Evolutionary conservation across 352 stramenopile species (phyloP), one percentile per base, ranked within the genome.

Genomic region (Phytophthora ramorum): DNA sequence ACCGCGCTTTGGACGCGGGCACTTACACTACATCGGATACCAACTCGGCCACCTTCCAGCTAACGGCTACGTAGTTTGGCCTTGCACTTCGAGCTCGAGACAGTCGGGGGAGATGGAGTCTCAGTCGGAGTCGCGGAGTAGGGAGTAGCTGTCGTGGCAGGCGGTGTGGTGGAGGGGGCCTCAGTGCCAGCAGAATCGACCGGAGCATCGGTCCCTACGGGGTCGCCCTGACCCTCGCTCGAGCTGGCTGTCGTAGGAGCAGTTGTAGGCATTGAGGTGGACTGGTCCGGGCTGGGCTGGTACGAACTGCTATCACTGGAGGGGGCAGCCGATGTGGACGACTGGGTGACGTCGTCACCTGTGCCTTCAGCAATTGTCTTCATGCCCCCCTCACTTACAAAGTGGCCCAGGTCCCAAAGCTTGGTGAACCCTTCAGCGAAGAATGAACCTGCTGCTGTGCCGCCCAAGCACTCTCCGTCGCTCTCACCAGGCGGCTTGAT

Each of bases 331-430:
- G 47, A 41, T 24, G 13, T 24, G 24, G 37, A 44, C 8, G 47
- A 24, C 17, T 63, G 55, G 24, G 19, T 63, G 5, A 13, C 47
- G 49, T 60, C 66, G 24, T 63, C 47, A 34, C 41, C 58, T 5
- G 48, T 53, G 4, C 37, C 48, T 22, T 63, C 62, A 10, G 52
- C 65, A 20, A 75, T 75, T 1, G 57, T 46, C 13, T 63, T 54
- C 62, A 68, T 65, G 26, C 56, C 62, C 12, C 45, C 51, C 55
- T 76, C 58, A 6, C 51, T 62, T 16, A 90, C 81, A 60, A 87
- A 87, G 60, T 81, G 85, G 7, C 83, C 79, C 44, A 85, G 58
- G 56, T 92, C 69, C 79, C 80, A 90, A 19, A 90, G 76, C 54
- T 73, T 65, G 34, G 69, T 69, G 51, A 92, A 92, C n/a, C 66